Base-by-base conservation (phyloP, 1,284 basidiomycete genomes). In the Ustilago cynodontis region DNA sequence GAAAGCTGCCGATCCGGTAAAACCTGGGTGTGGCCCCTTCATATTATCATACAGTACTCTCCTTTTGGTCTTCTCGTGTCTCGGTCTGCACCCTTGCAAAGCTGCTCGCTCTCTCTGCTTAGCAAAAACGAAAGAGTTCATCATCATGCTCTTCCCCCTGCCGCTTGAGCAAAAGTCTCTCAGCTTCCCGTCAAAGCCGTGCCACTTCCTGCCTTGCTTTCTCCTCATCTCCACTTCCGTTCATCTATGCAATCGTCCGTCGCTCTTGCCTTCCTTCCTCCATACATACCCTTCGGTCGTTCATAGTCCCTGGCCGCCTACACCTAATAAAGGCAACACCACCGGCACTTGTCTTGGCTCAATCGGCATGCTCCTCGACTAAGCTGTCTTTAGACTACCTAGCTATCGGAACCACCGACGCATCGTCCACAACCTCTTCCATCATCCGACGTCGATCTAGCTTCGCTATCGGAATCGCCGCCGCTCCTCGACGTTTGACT, bases 1-100 rank as follows among this genome's bases (percentile, higher is more conserved):
- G 26, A 54, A 51, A 58, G 51, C 59, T 50, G 64, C 69, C 64
- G 59, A 63, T 71, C 64, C 59, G 31, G 20, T 20, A 43, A 66
- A 66, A 59, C 29, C 70, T 71, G 69, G 62, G 62, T 64, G 47
- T 33, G 20, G 29, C 29, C 45, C 39, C 47, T 49, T 52, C 31
- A 35, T 58, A 9, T 33, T 33, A 11, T 33, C 31, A 35, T 24
- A 45, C 55, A 5, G 20, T 31, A 24, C 16, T 60, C 37, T 29
- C 31, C 31, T 11, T 33, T 11, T 33, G 18, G 31, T 11, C 26
- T 37, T 31, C 28, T 26, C 24, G 24, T 20, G 2, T 41, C n/a
- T n/a, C 39, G 7, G 18, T 28, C 54, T 56, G 37, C 54, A 28
- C 24, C n/a, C 33, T 22, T 9, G 29, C 5, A 33, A 18, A 13